Conservation (phyloP, 768 basidiomycete genomes). For the Lentinus tigrinus region DNA sequence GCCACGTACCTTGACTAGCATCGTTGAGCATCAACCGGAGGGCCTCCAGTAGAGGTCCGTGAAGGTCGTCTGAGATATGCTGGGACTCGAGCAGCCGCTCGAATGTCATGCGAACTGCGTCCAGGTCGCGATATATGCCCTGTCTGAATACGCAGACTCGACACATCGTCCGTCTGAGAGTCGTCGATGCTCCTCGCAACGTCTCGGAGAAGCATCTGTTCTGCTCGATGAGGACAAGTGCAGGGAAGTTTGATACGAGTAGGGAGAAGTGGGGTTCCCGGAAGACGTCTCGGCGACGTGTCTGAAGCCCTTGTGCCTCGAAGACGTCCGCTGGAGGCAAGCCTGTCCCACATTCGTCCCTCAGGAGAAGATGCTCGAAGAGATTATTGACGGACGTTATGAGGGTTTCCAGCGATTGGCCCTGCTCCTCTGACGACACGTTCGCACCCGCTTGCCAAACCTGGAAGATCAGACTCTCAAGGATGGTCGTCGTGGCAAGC, state of each 20-base stretch:
- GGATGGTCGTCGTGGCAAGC: conserved; percentile 67
- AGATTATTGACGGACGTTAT: conserved; percentile 63
- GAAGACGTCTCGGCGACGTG: conserved; percentile 68
- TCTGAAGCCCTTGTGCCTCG: conserved; percentile 68
- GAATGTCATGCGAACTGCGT: conserved; percentile 66
- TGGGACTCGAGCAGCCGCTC: conserved; percentile 51
- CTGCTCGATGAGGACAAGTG: conserved; percentile 69
- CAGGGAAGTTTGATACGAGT: conserved; percentile 64
- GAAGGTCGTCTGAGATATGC: conserved; percentile 33
- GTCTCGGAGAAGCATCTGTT: conserved; percentile 50
- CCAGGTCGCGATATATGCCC: conserved; percentile 74
- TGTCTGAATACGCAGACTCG: conserved; percentile 67
- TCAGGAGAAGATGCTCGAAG: conserved; percentile 59
- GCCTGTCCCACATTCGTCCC: conserved; percentile 42
- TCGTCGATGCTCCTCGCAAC: conserved; percentile 46
- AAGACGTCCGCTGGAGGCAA: conserved; percentile 49
- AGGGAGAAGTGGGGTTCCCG: conserved; percentile 61
- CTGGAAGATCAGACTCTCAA: conserved; percentile 76
- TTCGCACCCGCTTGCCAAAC: conserved; percentile 65
- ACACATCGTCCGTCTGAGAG: conserved; percentile 59
- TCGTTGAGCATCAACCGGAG: conserved; percentile 67
- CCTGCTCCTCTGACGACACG: conserved; percentile 35
- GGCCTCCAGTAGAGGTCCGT: conserved; percentile 64
- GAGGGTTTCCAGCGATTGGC: conserved; percentile 45
- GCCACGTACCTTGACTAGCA: conserved; percentile 48